Percentiles rank a stretch among this genome's conserved stretches.
These are phyloP conservation scores for Pharus latifolius DNA, from an alignment of 176 grass and related monocot species.

Conservation along the genomic window DNA sequence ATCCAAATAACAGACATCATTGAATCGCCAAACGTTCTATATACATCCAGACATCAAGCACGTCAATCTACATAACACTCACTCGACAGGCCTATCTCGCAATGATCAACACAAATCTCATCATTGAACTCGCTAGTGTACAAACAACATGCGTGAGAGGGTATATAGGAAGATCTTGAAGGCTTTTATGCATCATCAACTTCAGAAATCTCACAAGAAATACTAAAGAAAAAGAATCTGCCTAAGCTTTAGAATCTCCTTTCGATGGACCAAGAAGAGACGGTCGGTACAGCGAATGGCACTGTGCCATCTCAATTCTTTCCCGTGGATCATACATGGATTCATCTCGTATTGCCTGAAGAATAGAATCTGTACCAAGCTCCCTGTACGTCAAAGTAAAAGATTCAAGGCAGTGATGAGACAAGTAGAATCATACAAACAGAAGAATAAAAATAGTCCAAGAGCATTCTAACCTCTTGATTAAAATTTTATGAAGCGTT, in stretches of 20 bases:
- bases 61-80: neutral
- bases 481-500: conserved; percentile 87
- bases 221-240: neutral
- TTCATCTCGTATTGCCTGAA: conserved; percentile 78
- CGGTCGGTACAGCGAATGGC: conserved; percentile 64
- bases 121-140: neutral
- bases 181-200: neutral
- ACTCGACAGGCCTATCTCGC: neutral
- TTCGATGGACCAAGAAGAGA: conserved; percentile 59
- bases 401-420: neutral
- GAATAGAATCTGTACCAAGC: conserved; percentile 52
- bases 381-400: conserved; percentile 45
- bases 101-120: neutral
- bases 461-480: conserved; percentile 53
- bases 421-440: neutral
- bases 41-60: neutral
- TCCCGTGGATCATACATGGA: conserved; percentile 88
- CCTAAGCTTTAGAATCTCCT: conserved; percentile 17
- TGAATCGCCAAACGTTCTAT: conserved; percentile 11
- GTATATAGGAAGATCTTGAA: neutral
- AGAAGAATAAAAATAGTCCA: neutral
- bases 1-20: neutral
- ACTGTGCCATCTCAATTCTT: conserved; percentile 61
- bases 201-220: neutral
- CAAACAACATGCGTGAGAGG: neutral